phyloP scores from a whole-genome alignment of 2,329 filamentous ascomycete species.

The Xylariomycetidae sp. region DNA sequence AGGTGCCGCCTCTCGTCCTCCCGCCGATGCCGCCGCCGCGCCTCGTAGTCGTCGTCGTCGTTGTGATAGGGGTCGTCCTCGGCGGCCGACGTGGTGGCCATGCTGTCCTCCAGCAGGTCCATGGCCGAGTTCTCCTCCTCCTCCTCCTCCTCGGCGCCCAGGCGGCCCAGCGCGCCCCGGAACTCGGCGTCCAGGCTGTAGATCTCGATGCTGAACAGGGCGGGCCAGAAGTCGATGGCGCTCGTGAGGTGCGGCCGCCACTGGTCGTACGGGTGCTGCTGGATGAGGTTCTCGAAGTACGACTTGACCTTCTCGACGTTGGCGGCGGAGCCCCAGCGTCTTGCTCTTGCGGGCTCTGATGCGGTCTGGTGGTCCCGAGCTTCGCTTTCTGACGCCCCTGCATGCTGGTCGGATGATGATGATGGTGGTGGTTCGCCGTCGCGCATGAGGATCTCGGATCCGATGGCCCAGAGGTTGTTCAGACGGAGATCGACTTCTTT shows the following conservation, averaged over 20 bases:
- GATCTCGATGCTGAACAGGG: constrained; percentile 76
- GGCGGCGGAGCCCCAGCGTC: constrained; percentile 38
- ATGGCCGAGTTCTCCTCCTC: constrained; percentile 13
- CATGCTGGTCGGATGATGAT: too few species aligned
- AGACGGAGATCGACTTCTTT: constrained; percentile 63
- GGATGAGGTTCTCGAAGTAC: constrained; percentile 75
- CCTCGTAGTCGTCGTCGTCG: constrained; percentile 15
- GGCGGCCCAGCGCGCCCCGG: constrained; percentile 13
- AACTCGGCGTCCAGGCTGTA: constrained; percentile 66
- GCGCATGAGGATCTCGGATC: constrained; percentile 77
- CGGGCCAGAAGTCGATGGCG: constrained; percentile 74
- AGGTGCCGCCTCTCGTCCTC: constrained; percentile 4
- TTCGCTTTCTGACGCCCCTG: constrained; percentile 9
- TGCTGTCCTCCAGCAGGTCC: constrained; percentile 1
- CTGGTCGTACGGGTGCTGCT: constrained; percentile 69
- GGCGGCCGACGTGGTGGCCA: constrained; percentile 4
- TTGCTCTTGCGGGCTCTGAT: constrained; percentile 5
- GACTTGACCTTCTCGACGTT: constrained; percentile 42
- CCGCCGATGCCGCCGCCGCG: constrained; percentile 5
- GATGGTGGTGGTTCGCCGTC: constrained; percentile 40
- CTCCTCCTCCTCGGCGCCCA: constrained; percentile 14
- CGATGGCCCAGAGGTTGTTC: constrained; percentile 73
- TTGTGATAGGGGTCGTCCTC: constrained; percentile 13
- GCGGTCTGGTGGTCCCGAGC: neutral
- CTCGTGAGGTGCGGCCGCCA: constrained; percentile 54